These are phyloP conservation scores for Collybia sp. DNA, from an alignment of 768 basidiomycete genomes.

Conservation along the genomic window DNA sequence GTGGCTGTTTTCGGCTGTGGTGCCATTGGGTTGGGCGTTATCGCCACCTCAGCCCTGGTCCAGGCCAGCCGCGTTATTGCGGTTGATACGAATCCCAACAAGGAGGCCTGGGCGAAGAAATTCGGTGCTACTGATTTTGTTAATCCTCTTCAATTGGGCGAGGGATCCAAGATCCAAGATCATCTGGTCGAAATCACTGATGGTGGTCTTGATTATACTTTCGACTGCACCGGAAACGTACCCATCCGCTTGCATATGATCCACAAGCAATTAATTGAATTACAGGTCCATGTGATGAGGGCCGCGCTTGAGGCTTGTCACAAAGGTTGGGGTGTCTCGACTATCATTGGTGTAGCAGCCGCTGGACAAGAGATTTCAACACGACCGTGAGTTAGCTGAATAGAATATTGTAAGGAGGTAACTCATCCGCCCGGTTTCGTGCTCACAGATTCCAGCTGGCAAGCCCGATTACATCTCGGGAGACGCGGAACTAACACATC, in stretches of 20 bases:
- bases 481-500: not conserved
- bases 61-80: constrained; percentile 90
- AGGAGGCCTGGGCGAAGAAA: constrained; percentile 85
- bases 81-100: constrained; percentile 81
- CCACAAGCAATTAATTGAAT: not conserved
- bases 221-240: constrained; percentile 91
- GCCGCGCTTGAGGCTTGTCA: constrained; percentile 97
- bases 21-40: constrained; percentile 91
- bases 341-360: constrained; percentile 94
- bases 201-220: constrained; percentile 95
- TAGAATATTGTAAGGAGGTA: constrained; percentile 1
- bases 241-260: constrained; percentile 1
- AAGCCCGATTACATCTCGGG: constrained; percentile 13
- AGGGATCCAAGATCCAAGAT: constrained; percentile 86
- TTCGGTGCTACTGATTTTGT: constrained; percentile 96
- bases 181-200: constrained; percentile 90
- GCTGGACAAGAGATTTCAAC: constrained; percentile 95
- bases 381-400: constrained; percentile 55
- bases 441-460: constrained; percentile 49
- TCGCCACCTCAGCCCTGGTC: constrained; percentile 74
- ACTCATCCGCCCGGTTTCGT: constrained; percentile 1
- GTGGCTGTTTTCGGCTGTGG: constrained; percentile 97
- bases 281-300: constrained; percentile 87
- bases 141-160: constrained; percentile 69
- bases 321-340: constrained; percentile 98